phyloP scores from a whole-genome alignment of 1,139 yeast genomes.

The Pichia inconspicua region DNA sequence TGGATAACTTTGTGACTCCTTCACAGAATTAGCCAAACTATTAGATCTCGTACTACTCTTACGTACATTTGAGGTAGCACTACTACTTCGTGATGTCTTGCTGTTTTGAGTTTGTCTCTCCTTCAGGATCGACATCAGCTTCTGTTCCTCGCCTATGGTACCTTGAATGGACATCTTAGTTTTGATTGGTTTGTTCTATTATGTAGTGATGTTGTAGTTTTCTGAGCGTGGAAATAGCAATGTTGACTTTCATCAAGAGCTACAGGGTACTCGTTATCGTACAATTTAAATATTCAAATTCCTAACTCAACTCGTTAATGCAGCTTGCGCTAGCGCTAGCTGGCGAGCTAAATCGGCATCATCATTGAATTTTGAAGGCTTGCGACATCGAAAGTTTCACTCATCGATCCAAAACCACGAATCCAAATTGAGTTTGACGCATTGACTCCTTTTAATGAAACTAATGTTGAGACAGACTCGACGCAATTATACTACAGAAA shows the following conservation, averaged over 20 bases:
- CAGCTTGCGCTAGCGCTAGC: too few relatives aligned
- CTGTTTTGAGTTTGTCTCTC: slow-evolving; percentile 22
- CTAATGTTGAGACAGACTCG: slow-evolving; percentile 3
- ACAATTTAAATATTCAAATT: too few relatives aligned
- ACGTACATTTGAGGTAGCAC: slow-evolving; percentile 5
- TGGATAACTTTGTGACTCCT: slow-evolving; percentile 32
- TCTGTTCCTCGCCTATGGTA: slow-evolving; percentile 39
- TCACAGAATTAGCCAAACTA: slow-evolving; percentile 15
- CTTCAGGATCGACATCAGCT: slow-evolving; percentile 31
- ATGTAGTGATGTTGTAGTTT: not conserved
- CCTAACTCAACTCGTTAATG: too few relatives aligned
- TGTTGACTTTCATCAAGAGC: not conserved
- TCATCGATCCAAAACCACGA: too few relatives aligned
- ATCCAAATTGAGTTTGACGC: too few relatives aligned
- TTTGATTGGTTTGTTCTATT: not conserved
- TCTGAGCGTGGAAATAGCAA: not conserved
- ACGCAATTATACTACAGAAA: not conserved
- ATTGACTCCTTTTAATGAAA: too few relatives aligned
- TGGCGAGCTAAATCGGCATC: too few relatives aligned
- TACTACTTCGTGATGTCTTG: slow-evolving; percentile 8
- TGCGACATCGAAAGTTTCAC: too few relatives aligned
- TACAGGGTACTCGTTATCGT: not conserved
- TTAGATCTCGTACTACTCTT: slow-evolving; percentile 16
- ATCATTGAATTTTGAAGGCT: too few relatives aligned
- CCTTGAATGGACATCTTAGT: slow-evolving; percentile 37